Evolutionary conservation across 2,329 filamentous ascomycete species (phyloP), one percentile per base, ranked within the genome.

Genomic region (Xylaria sp.): DNA sequence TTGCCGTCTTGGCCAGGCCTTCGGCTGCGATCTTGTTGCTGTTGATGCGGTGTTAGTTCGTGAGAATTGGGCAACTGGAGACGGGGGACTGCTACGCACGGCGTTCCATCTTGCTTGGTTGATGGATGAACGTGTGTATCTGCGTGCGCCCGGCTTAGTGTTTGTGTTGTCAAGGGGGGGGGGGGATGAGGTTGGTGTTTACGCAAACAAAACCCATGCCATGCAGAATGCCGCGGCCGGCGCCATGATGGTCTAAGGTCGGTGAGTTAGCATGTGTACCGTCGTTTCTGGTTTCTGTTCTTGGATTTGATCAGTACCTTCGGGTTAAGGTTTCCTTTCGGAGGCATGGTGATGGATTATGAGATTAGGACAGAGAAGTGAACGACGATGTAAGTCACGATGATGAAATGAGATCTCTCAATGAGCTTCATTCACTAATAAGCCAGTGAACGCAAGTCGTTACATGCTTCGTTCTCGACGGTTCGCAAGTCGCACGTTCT

Each of bases 121-220:
- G 10, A 65, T 63, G 3, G 63, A 65, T 50, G 59, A 63, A n/a
- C 61, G 63, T 9, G 63, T 65, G 35, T 65, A 65, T 34, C 63
- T 65, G 34, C 16, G 19, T 16, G 10, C 50, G 7, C 34, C n/a
- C 19, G 35, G 16, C 16, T 60, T 39, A 62, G 54, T 54, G 59
- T 35, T 10, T 10, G 47, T 16, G 47, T 16, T 30, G 23, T 30
- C 1, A 30, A 1, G 16, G 16, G 48, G 16, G 23, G 16, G 16
- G 48, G 16, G 23, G 19, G 16, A 23, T 9, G 42, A 59, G 44
- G 9, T 16, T 18, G 16, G 52, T 52, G 52, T 52, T 54, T 56
- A 65, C 63, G 61, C 63, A 46, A 65, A 65, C 18, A 65, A 23
- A 11, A 65, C 56, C 47, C 60, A 65, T 34, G 63, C 63, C 63